Percentiles rank a stretch among this genome's conserved stretches.
These are phyloP conservation scores for Aspergillus sp. DNA, from an alignment of 2,329 filamentous ascomycete genomes.

Conservation along the genomic window DNA sequence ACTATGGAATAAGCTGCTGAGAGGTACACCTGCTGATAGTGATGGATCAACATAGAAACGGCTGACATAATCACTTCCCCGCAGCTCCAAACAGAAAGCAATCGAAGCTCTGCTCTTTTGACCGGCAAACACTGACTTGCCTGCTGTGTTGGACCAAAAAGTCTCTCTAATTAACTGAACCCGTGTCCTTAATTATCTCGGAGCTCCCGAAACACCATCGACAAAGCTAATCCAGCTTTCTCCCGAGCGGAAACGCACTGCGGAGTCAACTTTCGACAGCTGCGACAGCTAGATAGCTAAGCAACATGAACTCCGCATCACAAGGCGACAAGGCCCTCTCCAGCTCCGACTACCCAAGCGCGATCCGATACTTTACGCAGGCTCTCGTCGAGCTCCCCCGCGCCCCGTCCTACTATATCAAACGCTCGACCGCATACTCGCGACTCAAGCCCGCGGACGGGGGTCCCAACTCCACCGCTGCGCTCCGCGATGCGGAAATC, in stretches of 20 bases:
- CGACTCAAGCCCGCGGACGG: conserved; percentile 55
- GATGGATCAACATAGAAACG: not conserved
- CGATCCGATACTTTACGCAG: conserved; percentile 65
- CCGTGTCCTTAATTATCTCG: not conserved
- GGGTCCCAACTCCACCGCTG: conserved; percentile 41
- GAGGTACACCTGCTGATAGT: not conserved
- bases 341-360: conserved; percentile 62
- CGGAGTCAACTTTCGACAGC: not conserved
- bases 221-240: not conserved
- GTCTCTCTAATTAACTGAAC: not conserved
- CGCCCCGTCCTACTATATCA: conserved; percentile 76
- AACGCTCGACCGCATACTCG: conserved; percentile 76
- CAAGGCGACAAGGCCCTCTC: conserved; percentile 63
- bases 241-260: not conserved
- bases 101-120: conserved; percentile 11
- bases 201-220: not conserved
- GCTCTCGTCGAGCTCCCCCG: conserved; percentile 62
- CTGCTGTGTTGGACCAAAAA: not conserved
- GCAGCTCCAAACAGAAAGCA: conserved; percentile 11
- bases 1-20: too few species aligned
- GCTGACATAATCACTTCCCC: conserved; percentile 11
- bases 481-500: conserved; percentile 68
- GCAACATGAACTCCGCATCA: conserved; percentile 51
- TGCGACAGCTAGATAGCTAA: not conserved
- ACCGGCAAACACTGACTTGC: not conserved